phyloP scores from a whole-genome alignment of 2,329 filamentous ascomycete genomes.

The Raffaelea arxii region DNA sequence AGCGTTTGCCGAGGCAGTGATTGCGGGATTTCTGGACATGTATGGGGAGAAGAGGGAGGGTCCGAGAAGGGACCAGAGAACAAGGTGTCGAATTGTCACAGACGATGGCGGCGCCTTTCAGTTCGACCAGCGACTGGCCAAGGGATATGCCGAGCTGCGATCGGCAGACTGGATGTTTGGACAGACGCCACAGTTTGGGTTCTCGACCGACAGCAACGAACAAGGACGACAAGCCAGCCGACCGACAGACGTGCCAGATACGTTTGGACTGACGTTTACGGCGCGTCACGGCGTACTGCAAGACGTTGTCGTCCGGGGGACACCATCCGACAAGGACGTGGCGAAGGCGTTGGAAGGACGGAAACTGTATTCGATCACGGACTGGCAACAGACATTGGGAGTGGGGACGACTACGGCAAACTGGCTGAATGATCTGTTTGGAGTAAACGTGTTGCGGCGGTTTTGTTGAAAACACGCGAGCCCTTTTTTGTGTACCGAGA shows the following conservation, averaged over 20 bases:
- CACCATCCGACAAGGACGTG: slow-evolving; percentile 11
- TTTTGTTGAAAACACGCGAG: too few species aligned
- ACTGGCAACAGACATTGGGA: slow-evolving; percentile 18
- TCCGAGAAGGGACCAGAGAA: slow-evolving; percentile 21
- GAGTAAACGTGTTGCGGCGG: too few species aligned
- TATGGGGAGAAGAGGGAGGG: slow-evolving; percentile 41
- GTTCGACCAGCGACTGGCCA: slow-evolving; percentile 30
- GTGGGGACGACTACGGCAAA: slow-evolving; percentile 9
- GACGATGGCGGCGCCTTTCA: slow-evolving; percentile 35
- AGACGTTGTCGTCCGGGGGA: slow-evolving; percentile 16
- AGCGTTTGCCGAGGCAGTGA: slow-evolving; percentile 45
- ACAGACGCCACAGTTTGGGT: slow-evolving; percentile 77
- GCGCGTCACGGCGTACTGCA: slow-evolving; percentile 29
- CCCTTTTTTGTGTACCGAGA: too few species aligned
- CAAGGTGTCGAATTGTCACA: slow-evolving; percentile 35
- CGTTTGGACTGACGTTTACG: slow-evolving; percentile 25
- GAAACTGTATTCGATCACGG: slow-evolving; percentile 16
- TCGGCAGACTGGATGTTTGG: slow-evolving; percentile 68
- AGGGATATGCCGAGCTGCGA: slow-evolving; percentile 52
- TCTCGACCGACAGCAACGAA: slow-evolving; percentile 51
- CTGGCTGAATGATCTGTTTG: slow-evolving; percentile 23
- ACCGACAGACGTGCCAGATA: slow-evolving; percentile 33
- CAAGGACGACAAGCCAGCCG: slow-evolving; percentile 44
- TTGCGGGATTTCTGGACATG: slow-evolving; percentile 55
- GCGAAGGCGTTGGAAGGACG: slow-evolving; percentile 14